Conservation (phyloP, 2,329 filamentous ascomycete species). For the Ustulina deusta region DNA sequence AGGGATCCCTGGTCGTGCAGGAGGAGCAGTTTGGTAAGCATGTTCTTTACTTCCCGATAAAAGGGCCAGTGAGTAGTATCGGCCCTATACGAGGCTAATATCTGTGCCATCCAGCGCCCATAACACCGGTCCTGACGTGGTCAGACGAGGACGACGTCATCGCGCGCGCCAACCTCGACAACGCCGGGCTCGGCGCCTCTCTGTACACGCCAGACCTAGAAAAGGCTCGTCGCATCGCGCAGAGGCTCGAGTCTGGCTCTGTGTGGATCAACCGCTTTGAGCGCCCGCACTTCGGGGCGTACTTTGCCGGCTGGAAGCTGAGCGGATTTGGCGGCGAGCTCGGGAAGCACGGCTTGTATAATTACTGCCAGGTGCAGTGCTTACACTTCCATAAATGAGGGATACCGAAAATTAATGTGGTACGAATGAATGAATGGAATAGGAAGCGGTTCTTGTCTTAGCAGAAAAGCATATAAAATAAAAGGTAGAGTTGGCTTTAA, state of each 20-base stretch:
- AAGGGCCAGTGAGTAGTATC: background rate
- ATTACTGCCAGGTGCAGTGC: constrained; percentile 51
- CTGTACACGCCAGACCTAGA: constrained; percentile 67
- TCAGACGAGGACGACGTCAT: constrained; percentile 70
- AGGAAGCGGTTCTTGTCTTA: background rate
- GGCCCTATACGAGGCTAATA: background rate
- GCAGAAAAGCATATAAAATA: background rate
- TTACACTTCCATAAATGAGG: constrained; percentile 50
- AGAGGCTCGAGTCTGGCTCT: constrained; percentile 66
- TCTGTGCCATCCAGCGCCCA: constrained; percentile 59
- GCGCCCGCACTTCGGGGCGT: constrained; percentile 49
- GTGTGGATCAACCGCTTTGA: constrained; percentile 69
- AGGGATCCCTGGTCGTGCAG: constrained; percentile 65
- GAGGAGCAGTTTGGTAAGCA: constrained; percentile 70
- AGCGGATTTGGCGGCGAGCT: constrained; percentile 53
- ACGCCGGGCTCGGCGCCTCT: constrained; percentile 80
- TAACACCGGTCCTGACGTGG: constrained; percentile 73
- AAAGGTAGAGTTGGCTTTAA: background rate
- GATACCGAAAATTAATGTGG: background rate
- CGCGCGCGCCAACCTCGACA: constrained; percentile 85
- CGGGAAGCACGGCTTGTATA: constrained; percentile 51
- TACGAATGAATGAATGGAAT: background rate
- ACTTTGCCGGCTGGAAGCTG: constrained; percentile 52
- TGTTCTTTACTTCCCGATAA: background rate
- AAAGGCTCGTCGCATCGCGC: constrained; percentile 64